phyloP scores from a whole-genome alignment of 169 alveolate species.

The Plasmodium gallinaceum region DNA sequence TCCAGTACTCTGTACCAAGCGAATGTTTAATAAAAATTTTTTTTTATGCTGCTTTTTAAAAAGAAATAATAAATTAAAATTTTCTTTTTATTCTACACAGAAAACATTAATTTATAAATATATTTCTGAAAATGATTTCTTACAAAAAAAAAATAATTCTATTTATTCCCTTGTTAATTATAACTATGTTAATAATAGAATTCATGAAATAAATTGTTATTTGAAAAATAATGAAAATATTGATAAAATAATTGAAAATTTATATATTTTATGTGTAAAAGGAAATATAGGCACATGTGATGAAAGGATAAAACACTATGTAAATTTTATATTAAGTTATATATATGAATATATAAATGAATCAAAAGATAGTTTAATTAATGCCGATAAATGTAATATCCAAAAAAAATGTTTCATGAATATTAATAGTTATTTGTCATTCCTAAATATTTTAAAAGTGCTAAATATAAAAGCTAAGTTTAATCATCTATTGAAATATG shows the following conservation, averaged over 20 bases:
- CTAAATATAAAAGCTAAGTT: conserved; percentile 33
- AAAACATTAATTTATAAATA: conserved; percentile 40
- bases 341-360: conserved; percentile 24
- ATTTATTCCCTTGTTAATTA: conserved; percentile 47
- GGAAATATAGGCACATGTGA: conserved; percentile 52
- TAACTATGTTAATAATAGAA: conserved; percentile 43
- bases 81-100: conserved; percentile 8
- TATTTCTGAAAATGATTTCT: conserved; percentile 24
- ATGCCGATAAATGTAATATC: neutral
- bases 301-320: conserved; percentile 45
- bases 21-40: neutral
- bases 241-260: conserved; percentile 40
- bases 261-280: conserved; percentile 54
- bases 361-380: neutral
- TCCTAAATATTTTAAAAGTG: conserved; percentile 36
- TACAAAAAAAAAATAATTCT: conserved; percentile 21
- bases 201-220: conserved; percentile 28
- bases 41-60: neutral
- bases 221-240: neutral
- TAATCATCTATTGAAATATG: conserved; percentile 30
- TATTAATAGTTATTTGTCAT: conserved; percentile 35
- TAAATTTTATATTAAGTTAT: conserved; percentile 14
- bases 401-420: conserved; percentile 6
- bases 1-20: neutral
- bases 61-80: neutral